Evolutionary conservation across 106 monocot genomes (phyloP).

Genomic region (Iris macrosiphon): DNA sequence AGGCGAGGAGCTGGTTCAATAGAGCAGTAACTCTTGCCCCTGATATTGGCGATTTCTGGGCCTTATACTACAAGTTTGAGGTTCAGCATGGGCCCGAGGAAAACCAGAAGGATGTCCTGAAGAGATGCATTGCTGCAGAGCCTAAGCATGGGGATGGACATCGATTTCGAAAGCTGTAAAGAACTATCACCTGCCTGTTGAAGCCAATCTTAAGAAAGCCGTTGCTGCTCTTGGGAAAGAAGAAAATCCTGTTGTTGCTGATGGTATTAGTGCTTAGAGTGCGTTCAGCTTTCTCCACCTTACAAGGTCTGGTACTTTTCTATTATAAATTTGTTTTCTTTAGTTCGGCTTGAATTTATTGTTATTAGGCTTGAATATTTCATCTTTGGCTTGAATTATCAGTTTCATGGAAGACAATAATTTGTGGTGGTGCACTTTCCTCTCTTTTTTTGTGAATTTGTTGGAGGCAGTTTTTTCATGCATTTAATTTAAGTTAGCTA

Average conservation of each 20-base stretch:
- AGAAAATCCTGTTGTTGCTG: constrained; percentile 39
- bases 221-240: constrained; percentile 73
- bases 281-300: not conserved
- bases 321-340: not conserved
- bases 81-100: constrained; percentile 90
- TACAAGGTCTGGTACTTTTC: not conserved
- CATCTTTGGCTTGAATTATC: too few species aligned
- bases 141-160: constrained; percentile 97
- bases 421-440: too few species aligned
- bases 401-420: too few species aligned
- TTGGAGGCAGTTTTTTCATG: too few species aligned
- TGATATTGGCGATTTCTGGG: constrained; percentile 96
- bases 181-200: constrained; percentile 74
- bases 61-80: constrained; percentile 89
- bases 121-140: constrained; percentile 77
- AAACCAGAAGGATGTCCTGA: constrained; percentile 73
- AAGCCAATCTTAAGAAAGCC: constrained; percentile 83
- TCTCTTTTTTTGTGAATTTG: too few species aligned
- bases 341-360: not conserved
- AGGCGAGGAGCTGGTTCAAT: constrained; percentile 89
- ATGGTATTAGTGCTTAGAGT: constrained; percentile 32
- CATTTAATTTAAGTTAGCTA: too few species aligned
- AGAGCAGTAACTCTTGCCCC: constrained; percentile 87
- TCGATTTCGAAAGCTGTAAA: constrained; percentile 81
- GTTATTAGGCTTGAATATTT: too few species aligned